Evolutionary conservation across 1,139 yeast species (phyloP), one percentile per base, ranked within the genome.

Genomic region (Zygosaccharomyces sapae): DNA sequence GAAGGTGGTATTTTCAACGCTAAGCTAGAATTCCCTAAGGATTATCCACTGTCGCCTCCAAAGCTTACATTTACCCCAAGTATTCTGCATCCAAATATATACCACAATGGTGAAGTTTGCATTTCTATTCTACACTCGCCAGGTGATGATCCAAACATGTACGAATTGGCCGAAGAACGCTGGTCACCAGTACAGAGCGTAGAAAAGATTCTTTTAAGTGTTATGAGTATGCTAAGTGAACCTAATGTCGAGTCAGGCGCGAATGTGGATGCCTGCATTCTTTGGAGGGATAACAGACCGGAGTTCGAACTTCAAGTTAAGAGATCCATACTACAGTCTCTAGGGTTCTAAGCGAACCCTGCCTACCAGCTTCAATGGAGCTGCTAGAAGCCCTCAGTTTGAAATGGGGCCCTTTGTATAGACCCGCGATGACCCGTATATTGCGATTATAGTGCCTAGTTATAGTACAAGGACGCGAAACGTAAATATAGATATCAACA

Each of bases 171-270:
- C 0, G 94, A 90, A 55, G 98, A 92, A 68, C 75, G 98, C 55
- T 92, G 98, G 98, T 86, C 95, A 5, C 98, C 98, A 0, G 92
- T 92, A 38, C 98, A 92, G 66, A 86, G 95, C 62, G 90, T 92
- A 22, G 98, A 92, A 69, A 92, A 92, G 76, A 92, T 92, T 51
- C 73, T 92, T 53, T 70, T 92, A 51, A 85, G 95, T 66, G 97
- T 92, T 22, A 81, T 89, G 77, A 86, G 96, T 59, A 90, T 92
- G 97, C 75, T 92, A 55, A 95, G 97, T 42, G 97, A 92, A 66
- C 97, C 98, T 3, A 92, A 92, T 63, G 86, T 88, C 29, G 97
- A 90, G 67, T 85, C 95, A 61, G 97, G 97, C 3, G 98, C 98
- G 43, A 89, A 92, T 63, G 86, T 92, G 48, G 98, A 92, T 63